A percentile compares a stretch with the other conserved stretches of the same genome.
phyloP scores from a whole-genome alignment of 495 filamentous ascomycete species.

The Jackrogersella multiformis region DNA sequence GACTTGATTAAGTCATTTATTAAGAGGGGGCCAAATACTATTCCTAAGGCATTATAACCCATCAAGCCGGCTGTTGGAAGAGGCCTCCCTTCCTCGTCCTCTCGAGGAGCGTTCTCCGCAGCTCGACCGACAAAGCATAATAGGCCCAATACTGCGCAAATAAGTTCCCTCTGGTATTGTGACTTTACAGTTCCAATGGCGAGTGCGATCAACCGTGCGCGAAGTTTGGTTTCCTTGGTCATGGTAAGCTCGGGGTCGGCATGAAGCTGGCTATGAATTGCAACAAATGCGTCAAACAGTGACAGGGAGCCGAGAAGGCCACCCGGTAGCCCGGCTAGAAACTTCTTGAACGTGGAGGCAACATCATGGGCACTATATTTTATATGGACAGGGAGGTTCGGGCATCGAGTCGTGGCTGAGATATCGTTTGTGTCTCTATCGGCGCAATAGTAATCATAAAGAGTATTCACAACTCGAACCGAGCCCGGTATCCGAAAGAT shows the following conservation, averaged over 20 bases:
- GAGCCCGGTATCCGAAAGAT: conserved; percentile 74
- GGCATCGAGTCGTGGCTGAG: conserved; percentile 61
- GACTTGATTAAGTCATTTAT: conserved; percentile 63
- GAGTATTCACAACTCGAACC: conserved; percentile 58
- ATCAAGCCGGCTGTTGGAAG: conserved; percentile 62
- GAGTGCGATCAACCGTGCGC: conserved; percentile 70
- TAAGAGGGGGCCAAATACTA: conserved; percentile 71
- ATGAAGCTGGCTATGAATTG: conserved; percentile 66
- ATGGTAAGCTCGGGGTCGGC: conserved; percentile 57
- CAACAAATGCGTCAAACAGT: conserved; percentile 71
- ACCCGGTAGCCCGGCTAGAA: conserved; percentile 74
- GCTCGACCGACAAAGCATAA: conserved; percentile 63
- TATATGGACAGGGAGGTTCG: conserved; percentile 65
- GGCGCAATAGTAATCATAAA: conserved; percentile 71
- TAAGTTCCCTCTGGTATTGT: conserved; percentile 67
- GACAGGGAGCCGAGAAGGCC: conserved; percentile 75
- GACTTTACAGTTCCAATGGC: conserved; percentile 65
- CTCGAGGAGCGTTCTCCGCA: conserved; percentile 58
- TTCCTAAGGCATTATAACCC: conserved; percentile 69
- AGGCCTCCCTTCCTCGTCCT: conserved; percentile 58
- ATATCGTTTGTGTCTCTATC: conserved; percentile 59
- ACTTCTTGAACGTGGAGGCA: conserved; percentile 74
- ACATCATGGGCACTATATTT: conserved; percentile 70
- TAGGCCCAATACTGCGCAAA: conserved; percentile 73
- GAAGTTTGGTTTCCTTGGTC: conserved; percentile 62